Evolutionary conservation across 306 rosid genomes (phyloP).

Genomic region (Vachellia collinsii): DNA sequence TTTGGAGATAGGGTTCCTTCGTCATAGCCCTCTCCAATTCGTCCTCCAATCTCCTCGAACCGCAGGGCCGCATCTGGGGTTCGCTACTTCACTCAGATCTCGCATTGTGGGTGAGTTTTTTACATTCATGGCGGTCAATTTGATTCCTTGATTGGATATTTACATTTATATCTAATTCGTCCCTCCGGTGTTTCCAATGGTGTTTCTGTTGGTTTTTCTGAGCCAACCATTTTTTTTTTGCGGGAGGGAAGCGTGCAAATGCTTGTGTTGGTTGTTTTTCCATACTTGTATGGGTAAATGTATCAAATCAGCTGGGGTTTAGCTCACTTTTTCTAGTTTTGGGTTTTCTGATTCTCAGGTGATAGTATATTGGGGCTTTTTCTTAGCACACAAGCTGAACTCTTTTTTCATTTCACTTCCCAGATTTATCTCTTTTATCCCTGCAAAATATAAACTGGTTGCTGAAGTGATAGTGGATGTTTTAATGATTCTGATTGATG

Average conservation of each 20-base stretch:
- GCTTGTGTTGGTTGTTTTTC: not conserved
- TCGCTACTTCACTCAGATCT: conserved; percentile 53
- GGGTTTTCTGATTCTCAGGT: not conserved
- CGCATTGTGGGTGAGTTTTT: conserved; percentile 55
- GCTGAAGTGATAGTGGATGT: not conserved
- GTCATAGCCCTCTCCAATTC: conserved; percentile 7
- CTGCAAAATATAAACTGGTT: not conserved
- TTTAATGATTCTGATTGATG: not conserved
- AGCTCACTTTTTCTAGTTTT: not conserved
- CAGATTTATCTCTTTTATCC: not conserved
- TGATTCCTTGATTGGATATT: conserved; percentile 20
- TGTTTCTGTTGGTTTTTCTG: not conserved
- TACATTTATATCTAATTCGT: not conserved
- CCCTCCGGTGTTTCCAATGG: not conserved
- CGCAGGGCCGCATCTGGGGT: not conserved
- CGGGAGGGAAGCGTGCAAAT: not conserved
- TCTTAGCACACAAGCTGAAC: not conserved
- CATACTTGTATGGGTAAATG: not conserved
- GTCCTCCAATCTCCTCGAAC: not conserved
- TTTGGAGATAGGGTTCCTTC: conserved; percentile 24
- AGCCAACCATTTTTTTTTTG: not conserved
- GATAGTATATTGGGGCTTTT: not conserved
- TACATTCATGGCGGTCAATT: conserved; percentile 31
- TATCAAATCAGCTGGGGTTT: not conserved
- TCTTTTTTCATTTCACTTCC: not conserved